Evolutionary conservation across 164 flowering plant species (phyloP).

Genomic region (Magnolia officinalis): DNA sequence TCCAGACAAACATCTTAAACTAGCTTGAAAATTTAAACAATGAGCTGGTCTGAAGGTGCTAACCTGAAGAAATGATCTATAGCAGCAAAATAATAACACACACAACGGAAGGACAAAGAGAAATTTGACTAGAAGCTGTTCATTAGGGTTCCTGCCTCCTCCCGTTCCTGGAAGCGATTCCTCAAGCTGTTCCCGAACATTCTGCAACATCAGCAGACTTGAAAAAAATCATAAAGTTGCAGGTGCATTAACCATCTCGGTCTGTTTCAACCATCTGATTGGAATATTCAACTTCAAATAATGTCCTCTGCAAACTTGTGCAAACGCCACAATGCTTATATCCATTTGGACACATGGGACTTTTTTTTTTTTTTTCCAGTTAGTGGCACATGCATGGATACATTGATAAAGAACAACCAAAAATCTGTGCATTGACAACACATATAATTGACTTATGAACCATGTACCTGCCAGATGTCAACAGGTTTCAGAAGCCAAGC

Average conservation of each 20-base stretch:
- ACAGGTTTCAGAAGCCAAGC: slow-evolving; percentile 98
- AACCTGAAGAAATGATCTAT: slow-evolving; percentile 70
- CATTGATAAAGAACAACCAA: not conserved
- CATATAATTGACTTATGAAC: slow-evolving; percentile 2
- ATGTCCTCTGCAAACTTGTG: not conserved
- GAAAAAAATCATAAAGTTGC: not conserved
- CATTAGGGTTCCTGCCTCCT: slow-evolving; percentile 79
- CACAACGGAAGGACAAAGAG: slow-evolving; percentile 69
- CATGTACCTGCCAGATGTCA: slow-evolving; percentile 91
- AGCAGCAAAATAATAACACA: slow-evolving; percentile 43
- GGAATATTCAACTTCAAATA: slow-evolving; percentile 4
- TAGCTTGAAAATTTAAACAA: not conserved
- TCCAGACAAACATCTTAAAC: not conserved
- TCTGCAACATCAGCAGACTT: slow-evolving; percentile 45
- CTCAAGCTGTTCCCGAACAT: slow-evolving; percentile 63
- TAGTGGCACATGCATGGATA: no score
- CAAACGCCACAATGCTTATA: not conserved
- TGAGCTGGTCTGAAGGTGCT: slow-evolving; percentile 10
- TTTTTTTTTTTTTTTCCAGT: no score
- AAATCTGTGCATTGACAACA: not conserved
- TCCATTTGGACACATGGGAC: no score
- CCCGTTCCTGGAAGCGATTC: slow-evolving; percentile 94
- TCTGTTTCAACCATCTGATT: not conserved
- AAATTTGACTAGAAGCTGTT: slow-evolving; percentile 50
- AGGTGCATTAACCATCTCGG: not conserved